Evolutionary conservation across 176 grass and related monocot genomes (phyloP).

Genomic region (Alloteropsis semialata): DNA sequence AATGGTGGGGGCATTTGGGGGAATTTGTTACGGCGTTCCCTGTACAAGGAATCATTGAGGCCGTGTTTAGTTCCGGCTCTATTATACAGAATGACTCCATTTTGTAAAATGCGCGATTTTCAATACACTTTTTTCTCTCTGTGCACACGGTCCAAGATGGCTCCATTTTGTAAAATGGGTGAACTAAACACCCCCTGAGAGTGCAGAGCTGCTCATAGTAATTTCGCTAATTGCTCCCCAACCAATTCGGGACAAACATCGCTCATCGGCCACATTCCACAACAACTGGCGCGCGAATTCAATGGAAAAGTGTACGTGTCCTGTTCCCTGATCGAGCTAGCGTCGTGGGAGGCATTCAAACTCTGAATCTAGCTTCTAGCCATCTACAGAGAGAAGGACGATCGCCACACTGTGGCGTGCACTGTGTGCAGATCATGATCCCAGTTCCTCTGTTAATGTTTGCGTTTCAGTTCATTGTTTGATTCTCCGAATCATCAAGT

Average conservation of each 20-base stretch:
- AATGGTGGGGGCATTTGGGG: not conserved
- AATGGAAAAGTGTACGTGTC: not conserved
- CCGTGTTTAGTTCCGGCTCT: no score
- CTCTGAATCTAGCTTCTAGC: not conserved
- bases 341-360: conserved; percentile 8
- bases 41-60: not conserved
- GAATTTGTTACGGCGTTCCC: not conserved
- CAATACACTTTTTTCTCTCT: no score
- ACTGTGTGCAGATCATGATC: not conserved
- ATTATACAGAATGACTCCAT: no score
- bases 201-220: no score
- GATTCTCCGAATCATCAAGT: not conserved
- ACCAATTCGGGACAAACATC: not conserved
- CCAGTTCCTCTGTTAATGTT: not conserved
- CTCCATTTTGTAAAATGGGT: no score
- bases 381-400: not conserved
- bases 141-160: no score
- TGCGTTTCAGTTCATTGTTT: not conserved
- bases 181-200: no score
- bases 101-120: no score
- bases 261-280: not conserved
- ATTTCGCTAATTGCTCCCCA: conserved; percentile 5
- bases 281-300: not conserved
- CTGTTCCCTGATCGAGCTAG: not conserved
- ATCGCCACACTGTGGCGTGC: not conserved